Base-by-base conservation (phyloP, 1,139 yeast genomes). In the Diutina ranongensis region DNA sequence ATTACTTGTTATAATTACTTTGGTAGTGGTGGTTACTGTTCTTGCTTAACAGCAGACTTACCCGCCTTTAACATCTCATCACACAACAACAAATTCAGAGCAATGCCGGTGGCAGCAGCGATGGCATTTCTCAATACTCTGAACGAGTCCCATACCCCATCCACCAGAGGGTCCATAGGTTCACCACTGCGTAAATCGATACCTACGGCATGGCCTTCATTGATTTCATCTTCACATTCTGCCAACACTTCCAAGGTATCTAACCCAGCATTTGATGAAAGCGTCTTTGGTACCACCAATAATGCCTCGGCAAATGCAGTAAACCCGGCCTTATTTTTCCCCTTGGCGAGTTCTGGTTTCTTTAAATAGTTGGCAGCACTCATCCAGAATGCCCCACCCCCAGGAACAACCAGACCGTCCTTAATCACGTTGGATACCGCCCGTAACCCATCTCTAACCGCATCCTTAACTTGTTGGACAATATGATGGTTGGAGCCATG, bases 1-100 rank as follows among this genome's bases (percentile, higher is more conserved):
- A n/a, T n/a, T n/a, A n/a, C n/a, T n/a, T n/a, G n/a, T n/a, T n/a
- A n/a, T n/a, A n/a, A n/a, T n/a, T n/a, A n/a, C n/a, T n/a, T n/a
- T n/a, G n/a, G n/a, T n/a, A n/a, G n/a, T n/a, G n/a, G n/a, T n/a
- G n/a, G n/a, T 32, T 25, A 25, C 9, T 22, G 42, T 18, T 50
- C 68, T 56, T 79, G 83, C 63, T 88, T 88, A 67, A 89, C 72
- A 21, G 95, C 83, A 15, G 95, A 84, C 57, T 94, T 79, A 46
- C 98, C 98, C 4, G 98, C 98, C 68, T 92, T 88, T 60, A 94
- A 74, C 55, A 94, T 74, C 66, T 94, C 98, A 65, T 94, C 99
- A 68, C 98, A 92, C 52, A 92, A 72, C 54, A 94, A 73, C 57
- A 94, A 71, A 62, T 94, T 94, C 51, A 94, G 81, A 1, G 98